phyloP scores from a whole-genome alignment of 2,329 filamentous ascomycete genomes.

The Hypoxylon sp. region DNA sequence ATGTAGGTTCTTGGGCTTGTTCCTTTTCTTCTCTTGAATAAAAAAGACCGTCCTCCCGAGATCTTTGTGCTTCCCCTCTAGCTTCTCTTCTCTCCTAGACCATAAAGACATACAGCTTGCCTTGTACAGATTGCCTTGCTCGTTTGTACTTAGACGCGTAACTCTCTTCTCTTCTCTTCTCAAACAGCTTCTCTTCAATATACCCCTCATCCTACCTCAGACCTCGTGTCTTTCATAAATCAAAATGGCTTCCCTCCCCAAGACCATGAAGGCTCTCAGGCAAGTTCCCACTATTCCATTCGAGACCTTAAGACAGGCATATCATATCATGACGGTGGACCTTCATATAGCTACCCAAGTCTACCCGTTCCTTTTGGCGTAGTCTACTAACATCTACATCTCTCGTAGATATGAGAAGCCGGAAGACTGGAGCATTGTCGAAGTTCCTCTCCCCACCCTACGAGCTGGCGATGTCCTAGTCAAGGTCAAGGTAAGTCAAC shows the following conservation, averaged over 20 bases:
- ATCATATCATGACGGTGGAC: neutral
- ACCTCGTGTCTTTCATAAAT: constrained; percentile 19
- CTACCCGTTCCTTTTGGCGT: constrained; percentile 14
- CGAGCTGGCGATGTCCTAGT: constrained; percentile 71
- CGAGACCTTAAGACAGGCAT: constrained; percentile 1
- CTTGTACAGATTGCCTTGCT: constrained; percentile 2
- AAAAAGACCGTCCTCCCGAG: constrained; percentile 31
- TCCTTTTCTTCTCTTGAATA: constrained; percentile 16
- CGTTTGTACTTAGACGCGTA: constrained; percentile 5
- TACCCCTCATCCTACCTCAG: constrained; percentile 37
- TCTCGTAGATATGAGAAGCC: constrained; percentile 69
- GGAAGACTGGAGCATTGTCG: constrained; percentile 69
- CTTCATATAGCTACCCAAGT: constrained; percentile 2
- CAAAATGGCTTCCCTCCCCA: constrained; percentile 53
- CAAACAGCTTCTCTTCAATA: constrained; percentile 17
- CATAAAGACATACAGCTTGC: constrained; percentile 2
- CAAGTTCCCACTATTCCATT: constrained; percentile 50
- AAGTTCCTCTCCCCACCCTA: constrained; percentile 70
- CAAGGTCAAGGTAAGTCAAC: constrained; percentile 69
- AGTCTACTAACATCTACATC: constrained; percentile 38
- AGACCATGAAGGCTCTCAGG: constrained; percentile 68
- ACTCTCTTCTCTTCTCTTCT: constrained; percentile 13
- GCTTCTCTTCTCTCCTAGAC: constrained; percentile 21
- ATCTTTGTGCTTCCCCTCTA: constrained; percentile 17
- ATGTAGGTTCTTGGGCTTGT: constrained; percentile 23